phyloP scores from a whole-genome alignment of 139 green algal genomes.

The Zygnema circumcarinatum region DNA sequence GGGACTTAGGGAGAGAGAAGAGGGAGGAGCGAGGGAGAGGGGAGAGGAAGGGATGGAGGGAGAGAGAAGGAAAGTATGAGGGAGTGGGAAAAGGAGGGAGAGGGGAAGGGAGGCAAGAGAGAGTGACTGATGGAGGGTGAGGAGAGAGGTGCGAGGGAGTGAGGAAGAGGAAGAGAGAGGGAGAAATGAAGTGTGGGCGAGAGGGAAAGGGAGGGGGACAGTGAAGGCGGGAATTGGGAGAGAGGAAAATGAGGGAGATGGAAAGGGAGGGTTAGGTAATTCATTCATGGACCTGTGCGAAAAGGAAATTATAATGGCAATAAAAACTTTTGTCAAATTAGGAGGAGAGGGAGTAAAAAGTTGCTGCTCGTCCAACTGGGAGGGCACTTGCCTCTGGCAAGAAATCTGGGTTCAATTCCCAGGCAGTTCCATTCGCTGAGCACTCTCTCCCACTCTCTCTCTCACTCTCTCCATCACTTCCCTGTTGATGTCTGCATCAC shows the following conservation, averaged over 20 bases:
- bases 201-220: not conserved
- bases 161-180: not conserved
- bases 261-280: not conserved
- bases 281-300: not conserved
- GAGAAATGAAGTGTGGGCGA: not conserved
- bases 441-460: too few species aligned
- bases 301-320: not conserved
- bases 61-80: not conserved
- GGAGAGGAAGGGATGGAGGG: too few species aligned
- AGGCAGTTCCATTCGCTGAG: too few species aligned
- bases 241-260: not conserved
- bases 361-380: not conserved
- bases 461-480: not conserved
- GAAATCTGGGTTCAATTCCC: too few species aligned
- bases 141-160: too few species aligned
- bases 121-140: not conserved
- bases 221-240: not conserved
- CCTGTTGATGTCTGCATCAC: not conserved
- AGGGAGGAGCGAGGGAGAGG: too few species aligned
- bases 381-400: too few species aligned
- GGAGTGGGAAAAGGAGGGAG: not conserved
- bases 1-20: too few species aligned
- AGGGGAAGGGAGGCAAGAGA: not conserved
- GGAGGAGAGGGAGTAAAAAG: not conserved
- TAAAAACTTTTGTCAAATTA: not conserved